Evolutionary conservation across 1,139 yeast genomes (phyloP), one percentile per base, ranked within the genome.

Genomic region (Insectozyma bohioensis): DNA sequence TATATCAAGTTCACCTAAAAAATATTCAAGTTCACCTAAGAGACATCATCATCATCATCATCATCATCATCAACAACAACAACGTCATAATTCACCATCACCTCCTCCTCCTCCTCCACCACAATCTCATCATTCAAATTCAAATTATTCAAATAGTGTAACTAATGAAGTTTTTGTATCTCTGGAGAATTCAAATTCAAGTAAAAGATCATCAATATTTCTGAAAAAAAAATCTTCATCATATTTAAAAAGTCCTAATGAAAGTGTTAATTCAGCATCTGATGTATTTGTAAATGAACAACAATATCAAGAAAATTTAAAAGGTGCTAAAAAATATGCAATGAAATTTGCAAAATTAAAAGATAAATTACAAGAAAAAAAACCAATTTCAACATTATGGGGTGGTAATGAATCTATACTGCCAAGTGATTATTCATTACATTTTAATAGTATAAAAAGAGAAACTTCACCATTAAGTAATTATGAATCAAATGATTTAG

Each of bases 331-430:
- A 26, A 59, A 56, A 34, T 55, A 54, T 34, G 46, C 48, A 7
- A 41, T 46, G 16, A 62, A 60, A 33, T 52, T 68, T 36, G 48
- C 49, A 35, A 63, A 57, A 45, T 44, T 67, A 26, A 63, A 56
- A 36, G 48, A 42, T 28, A 63, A 58, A 40, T 58, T 67, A 37
- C 58, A 53, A 34, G 44, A 58, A n/a, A 64, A 59, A 42, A 72
- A 67, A 33, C 63, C 71, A 4, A 52, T 64, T 17, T 48, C 58
- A 5, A 41, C 49, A 4, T 33, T 60, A 8, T 62, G 64, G 54
- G 43, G 39, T 8, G 36, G 28, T 5, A 19, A 24, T 11, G 30
- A 34, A 9, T 20, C 35, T 12, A 12, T 23, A 20, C 24, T 12
- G 14, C 20, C 24, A 4, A 22, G 6, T 20, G 21, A 27, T 13